Evolutionary conservation across 345 rosid genomes (phyloP), one percentile per base, ranked within the genome.

Genomic region (Eucalyptus sp.): DNA sequence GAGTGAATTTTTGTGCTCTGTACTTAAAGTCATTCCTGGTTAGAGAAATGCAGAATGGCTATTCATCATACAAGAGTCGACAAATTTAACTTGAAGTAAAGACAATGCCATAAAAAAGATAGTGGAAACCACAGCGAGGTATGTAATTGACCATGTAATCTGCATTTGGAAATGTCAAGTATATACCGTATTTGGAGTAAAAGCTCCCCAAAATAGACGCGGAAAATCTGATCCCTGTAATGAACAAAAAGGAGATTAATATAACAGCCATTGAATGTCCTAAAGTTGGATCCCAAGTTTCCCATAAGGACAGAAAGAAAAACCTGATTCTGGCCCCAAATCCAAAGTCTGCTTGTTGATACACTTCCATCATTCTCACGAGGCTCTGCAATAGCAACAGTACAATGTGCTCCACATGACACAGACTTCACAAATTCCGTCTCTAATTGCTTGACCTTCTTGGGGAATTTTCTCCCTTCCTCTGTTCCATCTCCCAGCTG

Each of bases 321-420:
- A 87, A 96, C 99, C 96, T 97, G 99, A 92, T 98, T 97, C 94
- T 98, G 99, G 24, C 99, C 99, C 99, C 99, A 98, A 94, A 98
- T 95, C 99, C 99, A 97, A 68, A 98, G 99, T 88, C 99, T 95
- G 31, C 96, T 92, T 3, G 86, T 90, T 60, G 97, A 94, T 86
- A 94, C 90, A 86, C 94, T 92, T 88, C 96, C 98, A 89, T 95
- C 97, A 90, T 95, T 97, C 79, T 94, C 94, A 90, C 94, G 93
- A 80, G 99, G 96, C 81, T 95, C 96, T 1, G 97, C 99, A 89
- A 98, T 92, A 90, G 98, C 98, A 81, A 95, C 99, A 51, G 99
- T 95, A 91, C 99, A 98, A 90, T 96, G 96, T 52, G 97, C 99
- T 90, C 99, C 99, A 94, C 99, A 98, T 54, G 99, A 93, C 86